phyloP scores from a whole-genome alignment of 345 rosid species.

The Raphanus raphanistrum region DNA sequence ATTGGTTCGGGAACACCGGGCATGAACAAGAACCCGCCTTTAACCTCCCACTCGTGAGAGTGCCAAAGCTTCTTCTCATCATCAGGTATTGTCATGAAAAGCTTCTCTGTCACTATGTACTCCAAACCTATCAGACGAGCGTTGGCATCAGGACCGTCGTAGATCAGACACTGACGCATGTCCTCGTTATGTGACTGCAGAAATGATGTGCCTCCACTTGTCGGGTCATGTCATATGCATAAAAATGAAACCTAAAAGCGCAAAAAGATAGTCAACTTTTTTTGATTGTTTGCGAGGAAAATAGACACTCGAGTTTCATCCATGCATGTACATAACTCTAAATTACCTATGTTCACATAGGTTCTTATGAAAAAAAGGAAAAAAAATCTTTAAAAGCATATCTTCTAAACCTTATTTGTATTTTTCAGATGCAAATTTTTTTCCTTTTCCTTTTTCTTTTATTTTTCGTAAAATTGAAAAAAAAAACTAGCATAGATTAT shows the following conservation, averaged over 20 bases:
- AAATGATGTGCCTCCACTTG: slow-evolving; percentile 85
- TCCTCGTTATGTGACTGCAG: slow-evolving; percentile 76
- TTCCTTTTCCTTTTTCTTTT: no score
- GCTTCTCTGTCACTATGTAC: slow-evolving; percentile 68
- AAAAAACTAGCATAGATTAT: no score
- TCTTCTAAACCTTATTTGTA: no score
- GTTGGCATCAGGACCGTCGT: slow-evolving; percentile 51
- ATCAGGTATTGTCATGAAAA: slow-evolving; percentile 63
- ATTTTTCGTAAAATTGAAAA: no score
- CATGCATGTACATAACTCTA: background rate
- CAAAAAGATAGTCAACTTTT: background rate
- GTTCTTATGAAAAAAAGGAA: no score
- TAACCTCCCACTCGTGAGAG: slow-evolving; percentile 74
- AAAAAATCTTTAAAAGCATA: no score
- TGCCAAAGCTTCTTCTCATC: slow-evolving; percentile 85
- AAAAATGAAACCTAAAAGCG: slow-evolving; percentile 64
- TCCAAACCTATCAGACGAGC: slow-evolving; percentile 73
- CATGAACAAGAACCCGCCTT: slow-evolving; percentile 75
- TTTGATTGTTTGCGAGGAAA: no score
- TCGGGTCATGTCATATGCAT: slow-evolving; percentile 70
- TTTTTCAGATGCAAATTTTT: no score
- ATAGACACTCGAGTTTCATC: background rate
- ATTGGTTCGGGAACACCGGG: slow-evolving; percentile 63
- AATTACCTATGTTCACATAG: no score
- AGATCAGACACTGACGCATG: slow-evolving; percentile 80